Evolutionary conservation across 129 eudicot genomes (phyloP).

Genomic region (Dittrichia graveolens): DNA sequence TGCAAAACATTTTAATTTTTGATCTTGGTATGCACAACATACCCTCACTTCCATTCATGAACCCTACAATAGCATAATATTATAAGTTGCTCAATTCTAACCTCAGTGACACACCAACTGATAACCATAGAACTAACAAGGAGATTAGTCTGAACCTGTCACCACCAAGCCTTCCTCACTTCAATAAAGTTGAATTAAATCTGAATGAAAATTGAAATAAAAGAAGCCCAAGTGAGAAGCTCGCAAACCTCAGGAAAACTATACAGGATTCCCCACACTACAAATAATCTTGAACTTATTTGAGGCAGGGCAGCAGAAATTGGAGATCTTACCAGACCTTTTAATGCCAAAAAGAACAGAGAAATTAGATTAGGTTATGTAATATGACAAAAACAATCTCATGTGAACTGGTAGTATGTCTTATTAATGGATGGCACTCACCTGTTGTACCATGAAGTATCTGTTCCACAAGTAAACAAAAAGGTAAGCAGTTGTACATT

Average conservation of each 20-base stretch:
- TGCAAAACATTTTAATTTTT: too few species aligned
- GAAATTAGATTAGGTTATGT: not conserved
- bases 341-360: not conserved
- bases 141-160: conserved; percentile 52
- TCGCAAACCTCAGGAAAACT: conserved; percentile 60
- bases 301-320: conserved; percentile 77
- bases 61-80: too few species aligned
- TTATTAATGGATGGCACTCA: conserved; percentile 29
- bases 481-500: not conserved
- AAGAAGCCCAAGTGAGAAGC: not conserved
- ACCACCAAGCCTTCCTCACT: conserved; percentile 24
- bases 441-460: conserved; percentile 62
- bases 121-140: conserved; percentile 66
- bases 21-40: too few species aligned
- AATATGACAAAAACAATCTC: not conserved
- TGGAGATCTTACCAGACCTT: conserved; percentile 83
- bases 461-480: conserved; percentile 34
- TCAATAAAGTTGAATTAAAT: not conserved
- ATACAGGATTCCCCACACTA: conserved; percentile 77
- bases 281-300: conserved; percentile 65
- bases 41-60: too few species aligned
- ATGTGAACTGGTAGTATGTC: not conserved
- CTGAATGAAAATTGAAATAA: not conserved
- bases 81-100: conserved; percentile 20
- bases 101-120: conserved; percentile 89